Conservation (phyloP, 306 rosid genomes). For the Alnus glutinosa region DNA sequence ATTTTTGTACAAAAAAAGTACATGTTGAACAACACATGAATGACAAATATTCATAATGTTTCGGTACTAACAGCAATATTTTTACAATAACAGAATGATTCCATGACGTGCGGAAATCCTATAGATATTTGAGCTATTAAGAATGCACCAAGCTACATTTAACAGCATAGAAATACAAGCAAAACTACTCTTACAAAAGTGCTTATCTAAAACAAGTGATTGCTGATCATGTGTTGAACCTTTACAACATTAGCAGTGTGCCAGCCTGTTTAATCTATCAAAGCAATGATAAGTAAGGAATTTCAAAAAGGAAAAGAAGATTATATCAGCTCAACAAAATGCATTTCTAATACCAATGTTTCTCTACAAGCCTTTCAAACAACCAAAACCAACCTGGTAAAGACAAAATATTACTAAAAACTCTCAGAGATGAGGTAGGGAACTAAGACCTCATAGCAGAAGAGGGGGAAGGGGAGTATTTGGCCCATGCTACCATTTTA, state of each 20-base stretch:
- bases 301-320: not conserved
- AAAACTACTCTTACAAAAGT: not conserved
- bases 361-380: not conserved
- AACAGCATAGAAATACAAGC: not conserved
- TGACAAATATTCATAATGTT: not conserved
- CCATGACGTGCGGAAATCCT: not conserved
- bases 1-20: conserved; percentile 1
- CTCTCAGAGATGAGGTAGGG: not conserved
- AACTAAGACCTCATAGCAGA: not conserved
- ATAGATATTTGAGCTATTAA: not conserved
- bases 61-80: not conserved
- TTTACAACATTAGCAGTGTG: not conserved
- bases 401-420: not conserved
- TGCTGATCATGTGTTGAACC: not conserved
- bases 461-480: not conserved
- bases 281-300: not conserved
- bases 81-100: not conserved
- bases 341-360: not conserved
- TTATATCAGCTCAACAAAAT: not conserved
- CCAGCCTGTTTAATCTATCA: not conserved
- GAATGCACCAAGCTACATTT: not conserved
- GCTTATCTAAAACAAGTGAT: not conserved
- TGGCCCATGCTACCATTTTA: too few relatives aligned
- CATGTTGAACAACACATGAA: not conserved
- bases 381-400: not conserved